phyloP scores from a whole-genome alignment of 2,329 filamentous ascomycete genomes.

The Lachnellula subtilissima region DNA sequence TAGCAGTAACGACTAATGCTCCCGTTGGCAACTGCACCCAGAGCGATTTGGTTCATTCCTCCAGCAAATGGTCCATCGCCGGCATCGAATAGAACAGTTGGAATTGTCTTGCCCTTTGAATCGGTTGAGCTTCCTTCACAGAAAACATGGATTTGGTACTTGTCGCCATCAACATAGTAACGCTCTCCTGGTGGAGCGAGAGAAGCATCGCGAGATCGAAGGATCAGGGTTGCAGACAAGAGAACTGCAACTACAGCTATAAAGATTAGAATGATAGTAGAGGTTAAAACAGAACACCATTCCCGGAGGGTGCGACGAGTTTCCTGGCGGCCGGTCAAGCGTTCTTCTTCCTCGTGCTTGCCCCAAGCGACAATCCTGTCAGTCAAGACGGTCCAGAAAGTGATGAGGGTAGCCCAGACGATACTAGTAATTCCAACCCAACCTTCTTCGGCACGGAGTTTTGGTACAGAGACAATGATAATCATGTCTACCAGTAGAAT shows the following conservation, averaged over 20 bases:
- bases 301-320: conserved; percentile 75
- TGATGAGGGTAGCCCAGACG: conserved; percentile 75
- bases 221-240: conserved; percentile 71
- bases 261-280: conserved; percentile 65
- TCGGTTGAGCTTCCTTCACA: conserved; percentile 71
- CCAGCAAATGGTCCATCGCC: conserved; percentile 76
- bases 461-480: conserved; percentile 69
- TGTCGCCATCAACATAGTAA: conserved; percentile 75
- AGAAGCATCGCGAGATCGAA: conserved; percentile 74
- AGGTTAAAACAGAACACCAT: conserved; percentile 75
- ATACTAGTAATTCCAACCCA: conserved; percentile 88
- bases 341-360: conserved; percentile 87
- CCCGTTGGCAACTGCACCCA: conserved; percentile 70
- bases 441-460: conserved; percentile 76
- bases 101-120: conserved; percentile 49
- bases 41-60: conserved; percentile 74
- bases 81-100: conserved; percentile 82
- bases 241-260: conserved; percentile 67
- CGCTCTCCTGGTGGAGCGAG: conserved; percentile 68
- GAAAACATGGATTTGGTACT: conserved; percentile 82
- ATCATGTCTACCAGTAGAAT: conserved; percentile 72
- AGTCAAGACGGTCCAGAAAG: conserved; percentile 71
- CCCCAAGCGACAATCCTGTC: conserved; percentile 86
- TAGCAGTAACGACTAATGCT: conserved; percentile 90
- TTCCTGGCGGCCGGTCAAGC: conserved; percentile 84